Base-by-base conservation (phyloP, 768 basidiomycete species). In the Macrolepiota dolichaula region DNA sequence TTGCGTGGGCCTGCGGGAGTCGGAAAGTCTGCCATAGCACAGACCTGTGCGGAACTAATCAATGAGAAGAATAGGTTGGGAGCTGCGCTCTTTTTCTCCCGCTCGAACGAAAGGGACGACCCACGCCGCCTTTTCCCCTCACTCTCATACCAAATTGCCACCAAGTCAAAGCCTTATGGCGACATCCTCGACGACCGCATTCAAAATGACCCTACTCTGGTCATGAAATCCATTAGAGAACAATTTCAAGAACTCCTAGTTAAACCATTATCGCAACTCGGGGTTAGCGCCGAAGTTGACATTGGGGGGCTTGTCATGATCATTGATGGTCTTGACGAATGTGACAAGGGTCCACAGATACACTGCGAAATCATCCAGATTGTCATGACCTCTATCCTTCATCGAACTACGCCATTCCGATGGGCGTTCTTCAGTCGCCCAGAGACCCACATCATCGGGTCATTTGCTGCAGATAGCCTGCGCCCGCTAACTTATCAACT, bases 301-400 rank as follows among this genome's bases (percentile, higher is more conserved):
- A 12, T 47, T 19, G 24, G 12, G 19, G 46, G 19, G 9, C 22
- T 11, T 4, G 2, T 47, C 11, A 47, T 47, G 1, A 47, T 47
- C 46, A 11, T 47, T 22, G 64, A 64, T 32, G 64, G 64, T 2
- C 50, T 64, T 22, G 64, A 62, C 37, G 64, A 64, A 37, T 64
- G 46, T 47, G 46, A 32, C 29, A 32, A 19, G n/a, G 46, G 46
- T 9, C n/a, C 11, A 1, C 7, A 46, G n/a, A 10, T n/a, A 10
- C 44, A 46, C 15, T 9, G 44, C 22, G n/a, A 46, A 7, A 46
- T 46, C 3, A n/a, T 46, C 11, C 15, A 46, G n/a, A 46, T 46
- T 10, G 15, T 46, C 2, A 19, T 19, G 22, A 46, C 7, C 2
- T 46, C 44, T 7, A n/a, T 24, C 22, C 44, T 4, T 7, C 15